phyloP scores from a whole-genome alignment of 176 grass and related monocot species.

The Metroxylon sagu region DNA sequence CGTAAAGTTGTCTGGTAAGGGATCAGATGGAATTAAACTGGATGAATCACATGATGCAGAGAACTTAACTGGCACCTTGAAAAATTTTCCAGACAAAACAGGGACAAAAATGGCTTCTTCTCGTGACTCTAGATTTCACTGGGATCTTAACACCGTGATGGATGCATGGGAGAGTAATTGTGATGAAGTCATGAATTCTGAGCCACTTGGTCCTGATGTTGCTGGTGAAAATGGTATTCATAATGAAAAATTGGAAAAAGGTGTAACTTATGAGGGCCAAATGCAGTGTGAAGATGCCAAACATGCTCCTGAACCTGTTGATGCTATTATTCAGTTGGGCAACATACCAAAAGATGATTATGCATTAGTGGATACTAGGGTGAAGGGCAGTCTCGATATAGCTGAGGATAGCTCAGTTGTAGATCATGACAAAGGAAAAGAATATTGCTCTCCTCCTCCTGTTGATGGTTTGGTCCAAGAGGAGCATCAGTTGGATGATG shows the following conservation, averaged over 20 bases:
- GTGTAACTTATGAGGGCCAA: not conserved
- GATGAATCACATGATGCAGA: constrained; percentile 15
- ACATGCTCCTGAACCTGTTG: constrained; percentile 13
- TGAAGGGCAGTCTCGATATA: constrained; percentile 23
- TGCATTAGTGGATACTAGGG: constrained; percentile 3
- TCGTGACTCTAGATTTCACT: constrained; percentile 65
- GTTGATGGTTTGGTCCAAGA: constrained; percentile 6
- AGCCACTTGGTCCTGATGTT: constrained; percentile 19
- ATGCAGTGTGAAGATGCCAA: not conserved
- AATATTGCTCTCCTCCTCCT: constrained; percentile 7
- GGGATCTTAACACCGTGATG: constrained; percentile 93
- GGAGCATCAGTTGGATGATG: constrained; percentile 18
- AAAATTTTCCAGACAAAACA: constrained; percentile 25
- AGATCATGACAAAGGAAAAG: constrained; percentile 1
- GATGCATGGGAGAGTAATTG: constrained; percentile 55
- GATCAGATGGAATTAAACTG: constrained; percentile 3
- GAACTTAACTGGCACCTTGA: constrained; percentile 18
- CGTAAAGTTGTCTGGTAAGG: constrained; percentile 2
- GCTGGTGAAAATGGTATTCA: constrained; percentile 5
- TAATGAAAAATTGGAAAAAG: constrained; percentile 2
- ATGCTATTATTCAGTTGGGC: constrained; percentile 17
- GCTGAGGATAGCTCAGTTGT: not conserved
- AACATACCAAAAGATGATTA: constrained; percentile 10
- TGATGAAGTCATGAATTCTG: constrained; percentile 13
- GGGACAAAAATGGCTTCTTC: constrained; percentile 11